phyloP scores from a whole-genome alignment of 345 rosid species.

The Eucalyptus erythrocorys region DNA sequence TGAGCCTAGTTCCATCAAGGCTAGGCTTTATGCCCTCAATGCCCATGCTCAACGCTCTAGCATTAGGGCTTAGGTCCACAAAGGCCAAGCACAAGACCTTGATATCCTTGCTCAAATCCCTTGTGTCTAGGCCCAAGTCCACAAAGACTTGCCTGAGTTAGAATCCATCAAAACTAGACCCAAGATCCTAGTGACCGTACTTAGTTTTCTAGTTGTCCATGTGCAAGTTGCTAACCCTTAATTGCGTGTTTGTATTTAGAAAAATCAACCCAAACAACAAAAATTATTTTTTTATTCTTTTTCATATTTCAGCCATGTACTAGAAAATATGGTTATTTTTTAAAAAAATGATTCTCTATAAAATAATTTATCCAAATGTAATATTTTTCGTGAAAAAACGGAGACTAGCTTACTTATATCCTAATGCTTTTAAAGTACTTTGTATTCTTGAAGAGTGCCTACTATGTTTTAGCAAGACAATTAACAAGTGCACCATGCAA shows the following conservation, averaged over 20 bases:
- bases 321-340: neutral
- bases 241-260: no score
- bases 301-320: neutral
- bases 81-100: rapidly evolving
- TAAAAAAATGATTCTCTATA: no score
- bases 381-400: no score
- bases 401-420: neutral
- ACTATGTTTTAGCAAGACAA: neutral
- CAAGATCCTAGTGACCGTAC: rapidly evolving
- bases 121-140: neutral
- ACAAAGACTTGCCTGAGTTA: neutral
- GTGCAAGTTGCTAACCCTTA: no score
- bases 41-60: neutral
- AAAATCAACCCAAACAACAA: neutral
- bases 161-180: neutral
- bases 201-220: rapidly evolving
- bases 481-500: neutral
- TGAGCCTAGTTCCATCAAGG: neutral
- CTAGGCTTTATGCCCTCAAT: neutral
- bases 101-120: no score
- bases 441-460: neutral
- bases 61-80: rapidly evolving
- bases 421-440: neutral
- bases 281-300: rapidly evolving
- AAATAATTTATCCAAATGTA: no score